Evolutionary conservation across 2,329 filamentous ascomycete genomes (phyloP).

Genomic region (Penicillium sp.): DNA sequence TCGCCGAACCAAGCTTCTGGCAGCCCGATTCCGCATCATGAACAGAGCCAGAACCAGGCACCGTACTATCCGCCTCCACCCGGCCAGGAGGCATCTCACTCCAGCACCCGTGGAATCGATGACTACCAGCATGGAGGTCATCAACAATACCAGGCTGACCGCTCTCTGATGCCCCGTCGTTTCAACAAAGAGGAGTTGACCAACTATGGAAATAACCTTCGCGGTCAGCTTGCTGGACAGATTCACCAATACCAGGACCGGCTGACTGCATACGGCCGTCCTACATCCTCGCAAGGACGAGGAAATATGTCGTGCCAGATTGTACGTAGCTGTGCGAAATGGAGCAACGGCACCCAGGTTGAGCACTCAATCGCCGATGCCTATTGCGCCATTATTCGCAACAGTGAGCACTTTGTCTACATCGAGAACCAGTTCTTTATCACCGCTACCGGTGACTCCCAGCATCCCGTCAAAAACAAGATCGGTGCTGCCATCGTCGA

Average conservation of each 20-base stretch:
- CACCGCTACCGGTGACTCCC: constrained; percentile 83
- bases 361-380: constrained; percentile 85
- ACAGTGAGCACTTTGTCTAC: constrained; percentile 90
- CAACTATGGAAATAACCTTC: constrained; percentile 40
- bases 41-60: constrained; percentile 23
- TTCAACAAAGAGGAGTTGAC: constrained; percentile 41
- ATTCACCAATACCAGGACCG: constrained; percentile 49
- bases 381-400: constrained; percentile 79
- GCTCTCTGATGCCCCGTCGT: constrained; percentile 34
- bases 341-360: constrained; percentile 87
- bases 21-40: not conserved
- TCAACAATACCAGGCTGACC: constrained; percentile 38
- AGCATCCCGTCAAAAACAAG: constrained; percentile 82
- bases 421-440: constrained; percentile 99
- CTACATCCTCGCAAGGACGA: constrained; percentile 21
- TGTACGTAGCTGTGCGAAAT: constrained; percentile 84
- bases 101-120: constrained; percentile 34
- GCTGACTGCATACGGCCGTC: constrained; percentile 29
- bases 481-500: constrained; percentile 93
- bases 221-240: constrained; percentile 44
- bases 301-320: constrained; percentile 44
- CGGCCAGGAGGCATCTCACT: constrained; percentile 32
- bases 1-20: constrained; percentile 7
- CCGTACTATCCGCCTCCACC: constrained; percentile 49
- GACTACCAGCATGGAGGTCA: constrained; percentile 33